Percentiles rank a stretch among this genome's conserved stretches.
These are phyloP conservation scores for Populus hybrid DNA, from an alignment of 441 rosid species.

Conservation along the genomic window DNA sequence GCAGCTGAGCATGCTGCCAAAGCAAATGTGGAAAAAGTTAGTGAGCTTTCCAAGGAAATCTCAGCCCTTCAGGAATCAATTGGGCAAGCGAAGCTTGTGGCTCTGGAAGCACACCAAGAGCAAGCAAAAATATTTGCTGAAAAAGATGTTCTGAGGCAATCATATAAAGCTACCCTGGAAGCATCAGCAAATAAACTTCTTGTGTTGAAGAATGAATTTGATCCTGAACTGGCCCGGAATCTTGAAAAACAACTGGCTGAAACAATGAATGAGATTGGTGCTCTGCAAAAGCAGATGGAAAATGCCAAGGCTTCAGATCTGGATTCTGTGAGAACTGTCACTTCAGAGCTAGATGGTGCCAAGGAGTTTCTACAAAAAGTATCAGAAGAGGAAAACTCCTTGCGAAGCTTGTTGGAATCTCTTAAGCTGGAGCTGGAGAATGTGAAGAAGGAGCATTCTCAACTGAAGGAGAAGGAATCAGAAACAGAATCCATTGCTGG, in stretches of 20 bases:
- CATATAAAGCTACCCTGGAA: constrained; percentile 61
- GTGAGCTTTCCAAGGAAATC: constrained; percentile 66
- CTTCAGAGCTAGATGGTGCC: constrained; percentile 71
- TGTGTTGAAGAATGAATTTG: constrained; percentile 55
- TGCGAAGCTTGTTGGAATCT: constrained; percentile 60
- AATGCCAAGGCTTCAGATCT: constrained; percentile 66
- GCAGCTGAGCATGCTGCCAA: constrained; percentile 60
- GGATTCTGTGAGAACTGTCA: constrained; percentile 62
- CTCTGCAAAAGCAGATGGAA: constrained; percentile 67
- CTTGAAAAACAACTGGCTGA: constrained; percentile 67
- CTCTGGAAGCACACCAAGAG: constrained; percentile 61
- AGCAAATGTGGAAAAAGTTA: constrained; percentile 59
- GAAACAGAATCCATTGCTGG: constrained; percentile 77
- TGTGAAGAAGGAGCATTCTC: constrained; percentile 69
- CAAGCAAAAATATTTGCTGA: constrained; percentile 64
- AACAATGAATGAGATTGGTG: constrained; percentile 55
- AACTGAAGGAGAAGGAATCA: constrained; percentile 71
- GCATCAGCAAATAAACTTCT: constrained; percentile 54
- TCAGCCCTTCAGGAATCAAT: constrained; percentile 65
- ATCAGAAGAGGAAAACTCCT: constrained; percentile 67
- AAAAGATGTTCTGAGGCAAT: constrained; percentile 60
- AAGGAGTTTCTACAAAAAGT: constrained; percentile 68
- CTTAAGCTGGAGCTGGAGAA: constrained; percentile 66
- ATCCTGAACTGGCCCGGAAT: constrained; percentile 59
- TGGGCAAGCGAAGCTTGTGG: constrained; percentile 69